Conservation (phyloP, 768 basidiomycete genomes). For the Xerocomellus intermedius region DNA sequence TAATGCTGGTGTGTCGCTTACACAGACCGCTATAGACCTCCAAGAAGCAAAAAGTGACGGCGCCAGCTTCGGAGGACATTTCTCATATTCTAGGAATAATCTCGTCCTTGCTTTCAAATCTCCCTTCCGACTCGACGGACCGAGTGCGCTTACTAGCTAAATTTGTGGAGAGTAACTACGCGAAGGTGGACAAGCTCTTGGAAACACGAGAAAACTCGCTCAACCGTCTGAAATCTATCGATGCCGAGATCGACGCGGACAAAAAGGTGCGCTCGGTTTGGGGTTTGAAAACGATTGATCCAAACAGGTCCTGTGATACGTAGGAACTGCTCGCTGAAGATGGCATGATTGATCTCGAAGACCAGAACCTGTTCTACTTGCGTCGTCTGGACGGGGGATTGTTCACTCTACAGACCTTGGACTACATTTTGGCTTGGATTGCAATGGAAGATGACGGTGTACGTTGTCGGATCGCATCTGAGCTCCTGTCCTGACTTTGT, state of each 20-base stretch:
- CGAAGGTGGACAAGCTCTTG: slow-evolving; percentile 90
- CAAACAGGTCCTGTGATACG: not conserved
- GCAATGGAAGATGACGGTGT: slow-evolving; percentile 99
- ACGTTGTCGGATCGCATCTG: slow-evolving; percentile 26
- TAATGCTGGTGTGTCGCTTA: slow-evolving; percentile 7
- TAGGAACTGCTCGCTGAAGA: slow-evolving; percentile 57
- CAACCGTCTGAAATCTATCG: slow-evolving; percentile 54
- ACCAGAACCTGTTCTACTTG: slow-evolving; percentile 82
- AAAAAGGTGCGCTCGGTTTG: slow-evolving; percentile 48
- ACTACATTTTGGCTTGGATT: slow-evolving; percentile 94
- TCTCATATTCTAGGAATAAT: slow-evolving; percentile 87
- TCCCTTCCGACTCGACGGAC: slow-evolving; percentile 78
- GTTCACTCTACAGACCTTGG: slow-evolving; percentile 85
- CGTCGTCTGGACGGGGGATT: slow-evolving; percentile 83
- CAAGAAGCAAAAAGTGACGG: slow-evolving; percentile 64
- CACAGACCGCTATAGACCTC: slow-evolving; percentile 32
- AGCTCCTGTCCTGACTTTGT: slow-evolving; percentile 10
- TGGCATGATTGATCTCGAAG: slow-evolving; percentile 56
- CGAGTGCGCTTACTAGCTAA: slow-evolving; percentile 85
- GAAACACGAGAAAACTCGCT: slow-evolving; percentile 79
- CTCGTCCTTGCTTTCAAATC: slow-evolving; percentile 83
- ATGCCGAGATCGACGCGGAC: slow-evolving; percentile 68
- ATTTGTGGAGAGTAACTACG: slow-evolving; percentile 90
- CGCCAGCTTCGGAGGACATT: slow-evolving; percentile 73
- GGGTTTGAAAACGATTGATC: not conserved